Conservation (phyloP, 202 grass and related monocot genomes). For the Elaeis oleifera region DNA sequence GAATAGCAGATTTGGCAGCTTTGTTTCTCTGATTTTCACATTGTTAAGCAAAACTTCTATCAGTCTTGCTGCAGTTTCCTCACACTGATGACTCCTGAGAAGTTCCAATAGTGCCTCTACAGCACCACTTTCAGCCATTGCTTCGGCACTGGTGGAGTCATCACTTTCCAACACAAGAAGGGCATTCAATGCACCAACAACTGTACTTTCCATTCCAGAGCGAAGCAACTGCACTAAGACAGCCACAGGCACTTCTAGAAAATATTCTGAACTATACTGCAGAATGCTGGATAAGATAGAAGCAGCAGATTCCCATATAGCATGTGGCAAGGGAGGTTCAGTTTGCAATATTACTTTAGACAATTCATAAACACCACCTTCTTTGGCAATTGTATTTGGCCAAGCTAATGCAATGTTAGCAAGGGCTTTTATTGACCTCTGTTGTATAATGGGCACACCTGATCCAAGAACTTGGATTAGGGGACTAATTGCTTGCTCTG, state of each 20-base stretch:
- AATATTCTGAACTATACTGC: constrained; percentile 96
- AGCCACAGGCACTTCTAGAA: constrained; percentile 95
- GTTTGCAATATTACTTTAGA: constrained; percentile 92
- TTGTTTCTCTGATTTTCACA: constrained; percentile 92
- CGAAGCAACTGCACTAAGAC: constrained; percentile 91
- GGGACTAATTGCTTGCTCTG: constrained; percentile 84
- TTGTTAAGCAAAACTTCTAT: constrained; percentile 95
- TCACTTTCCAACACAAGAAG: constrained; percentile 96
- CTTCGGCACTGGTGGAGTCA: constrained; percentile 95
- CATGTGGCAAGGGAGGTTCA: constrained; percentile 92
- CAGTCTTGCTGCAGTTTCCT: constrained; percentile 96
- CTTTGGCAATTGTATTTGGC: constrained; percentile 99
- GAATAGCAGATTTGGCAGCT: constrained; percentile 98
- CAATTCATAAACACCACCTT: constrained; percentile 93
- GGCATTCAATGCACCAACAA: constrained; percentile 94
- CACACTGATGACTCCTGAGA: constrained; percentile 89
- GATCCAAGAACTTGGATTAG: constrained; percentile 98
- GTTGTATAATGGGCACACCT: constrained; percentile 82
- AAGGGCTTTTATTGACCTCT: constrained; percentile 94
- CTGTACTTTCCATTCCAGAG: constrained; percentile 84
- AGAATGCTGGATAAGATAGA: constrained; percentile 88
- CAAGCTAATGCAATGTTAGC: constrained; percentile 87
- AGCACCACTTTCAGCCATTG: constrained; percentile 97
- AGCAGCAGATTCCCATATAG: constrained; percentile 98
- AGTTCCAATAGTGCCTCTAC: constrained; percentile 93